Percentiles rank a stretch among this genome's conserved stretches.
phyloP scores from a whole-genome alignment of 495 filamentous ascomycete genomes.

The Symbiotaphrina buchneri region DNA sequence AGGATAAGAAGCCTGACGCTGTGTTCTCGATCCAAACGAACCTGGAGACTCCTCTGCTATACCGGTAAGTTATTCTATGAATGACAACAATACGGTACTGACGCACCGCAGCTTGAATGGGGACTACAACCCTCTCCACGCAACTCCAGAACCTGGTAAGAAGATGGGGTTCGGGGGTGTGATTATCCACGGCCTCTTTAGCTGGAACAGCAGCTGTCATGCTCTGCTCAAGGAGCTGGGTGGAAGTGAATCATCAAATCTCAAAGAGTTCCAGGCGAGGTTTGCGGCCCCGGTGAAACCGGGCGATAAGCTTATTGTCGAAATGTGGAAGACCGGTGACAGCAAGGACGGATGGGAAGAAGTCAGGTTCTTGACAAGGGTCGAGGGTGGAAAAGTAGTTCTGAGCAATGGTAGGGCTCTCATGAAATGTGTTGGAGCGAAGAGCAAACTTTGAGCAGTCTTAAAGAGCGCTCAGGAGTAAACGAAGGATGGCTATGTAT shows the following conservation, averaged over 20 bases:
- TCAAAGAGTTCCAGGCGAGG: slow-evolving; percentile 70
- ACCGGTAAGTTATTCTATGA: slow-evolving; percentile 22
- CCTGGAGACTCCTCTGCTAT: slow-evolving; percentile 47
- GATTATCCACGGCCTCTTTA: slow-evolving; percentile 6
- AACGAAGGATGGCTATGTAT: too few species aligned
- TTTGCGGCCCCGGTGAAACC: slow-evolving; percentile 70
- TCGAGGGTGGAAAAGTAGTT: too few species aligned
- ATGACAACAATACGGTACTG: too few species aligned
- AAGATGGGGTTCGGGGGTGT: slow-evolving; percentile 3
- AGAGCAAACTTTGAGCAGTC: too few species aligned
- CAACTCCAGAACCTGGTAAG: slow-evolving; percentile 1
- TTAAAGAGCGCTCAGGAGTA: too few species aligned
- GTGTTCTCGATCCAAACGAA: slow-evolving; percentile 45
- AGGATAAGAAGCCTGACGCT: slow-evolving; percentile 49
- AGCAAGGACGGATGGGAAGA: too few species aligned
- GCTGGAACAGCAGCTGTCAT: slow-evolving; percentile 4
- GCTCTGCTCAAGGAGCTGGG: slow-evolving; percentile 25
- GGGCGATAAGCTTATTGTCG: slow-evolving; percentile 47
- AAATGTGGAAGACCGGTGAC: too few species aligned
- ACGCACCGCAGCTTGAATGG: slow-evolving; percentile 6
- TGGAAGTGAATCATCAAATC: slow-evolving; percentile 50
- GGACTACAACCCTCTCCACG: slow-evolving; percentile 7
- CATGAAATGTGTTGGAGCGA: too few species aligned
- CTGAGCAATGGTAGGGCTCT: too few species aligned
- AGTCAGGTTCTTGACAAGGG: too few species aligned